phyloP scores from a whole-genome alignment of 352 stramenopile genomes.

The Globisporangium cederbergense region DNA sequence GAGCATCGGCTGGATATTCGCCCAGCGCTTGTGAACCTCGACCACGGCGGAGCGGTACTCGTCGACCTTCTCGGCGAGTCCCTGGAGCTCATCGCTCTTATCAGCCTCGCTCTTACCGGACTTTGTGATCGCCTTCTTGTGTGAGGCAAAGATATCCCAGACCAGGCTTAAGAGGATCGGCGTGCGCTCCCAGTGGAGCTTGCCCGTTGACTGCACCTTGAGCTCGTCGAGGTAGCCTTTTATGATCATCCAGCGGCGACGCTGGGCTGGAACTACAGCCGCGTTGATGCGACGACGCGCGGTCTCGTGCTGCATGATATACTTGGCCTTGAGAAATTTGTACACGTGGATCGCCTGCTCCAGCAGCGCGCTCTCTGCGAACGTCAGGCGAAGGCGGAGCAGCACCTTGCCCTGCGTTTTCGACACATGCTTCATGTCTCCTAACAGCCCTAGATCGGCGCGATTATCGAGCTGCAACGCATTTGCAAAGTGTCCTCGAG shows the following conservation, averaged over 20 bases:
- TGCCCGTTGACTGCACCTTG: constrained; percentile 32
- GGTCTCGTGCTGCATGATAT: constrained; percentile 53
- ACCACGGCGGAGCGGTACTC: constrained; percentile 50
- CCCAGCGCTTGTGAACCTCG: constrained; percentile 61
- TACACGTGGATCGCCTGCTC: constrained; percentile 63
- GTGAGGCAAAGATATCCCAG: constrained; percentile 65
- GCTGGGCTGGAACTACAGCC: constrained; percentile 58
- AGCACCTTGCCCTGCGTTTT: constrained; percentile 35
- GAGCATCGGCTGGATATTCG: constrained; percentile 59
- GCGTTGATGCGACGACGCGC: constrained; percentile 53
- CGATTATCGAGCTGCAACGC: constrained; percentile 8
- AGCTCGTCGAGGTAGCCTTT: constrained; percentile 58
- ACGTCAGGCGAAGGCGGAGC: constrained; percentile 43
- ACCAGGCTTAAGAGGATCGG: constrained; percentile 61
- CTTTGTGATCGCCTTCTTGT: constrained; percentile 21
- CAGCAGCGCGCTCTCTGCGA: constrained; percentile 57
- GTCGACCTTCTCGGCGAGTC: constrained; percentile 31
- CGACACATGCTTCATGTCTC: not conserved
- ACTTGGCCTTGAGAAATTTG: constrained; percentile 59
- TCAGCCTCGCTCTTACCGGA: constrained; percentile 11
- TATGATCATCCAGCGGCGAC: constrained; percentile 55
- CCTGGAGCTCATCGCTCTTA: constrained; percentile 31
- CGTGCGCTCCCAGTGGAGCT: constrained; percentile 65
- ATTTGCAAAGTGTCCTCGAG: constrained; percentile 3
- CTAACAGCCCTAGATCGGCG: constrained; percentile 1